Base-by-base conservation (phyloP, 257 asterid species). In the Mitragyna speciosa region DNA sequence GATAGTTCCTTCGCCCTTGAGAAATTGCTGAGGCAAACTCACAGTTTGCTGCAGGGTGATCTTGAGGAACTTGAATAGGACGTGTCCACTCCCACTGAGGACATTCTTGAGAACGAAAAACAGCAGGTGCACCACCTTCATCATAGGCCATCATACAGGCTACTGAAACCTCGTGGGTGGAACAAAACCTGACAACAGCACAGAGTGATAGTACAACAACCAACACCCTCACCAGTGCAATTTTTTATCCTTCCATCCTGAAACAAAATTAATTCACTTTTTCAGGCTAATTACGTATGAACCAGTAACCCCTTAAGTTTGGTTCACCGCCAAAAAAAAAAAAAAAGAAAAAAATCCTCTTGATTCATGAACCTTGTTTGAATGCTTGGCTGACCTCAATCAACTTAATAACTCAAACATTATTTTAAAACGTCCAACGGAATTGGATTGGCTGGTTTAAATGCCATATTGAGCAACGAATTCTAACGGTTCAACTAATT, bases 91-190 rank as follows among this genome's bases (percentile, higher is more conserved):
- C 67, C 93, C 91, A 84, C 30, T 61, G 86, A 76, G 83, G 84
- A 80, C 98, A 92, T 74, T 87, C 90, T 16, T 78, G 84, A n/a
- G 94, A 89, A 49, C 28, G 39, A 20, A 87, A 84, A 71, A 89
- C 91, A 43, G 89, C 88, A 31, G 87, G 85, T 59, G 88, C 88
- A 70, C 97, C 95, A 39, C 97, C 96, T 81, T 84, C 89, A 67
- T 91, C 95, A 69, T 89, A 91, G 61, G 88, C 91, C 87, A 85
- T 86, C 92, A 87, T 87, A 80, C 95, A 92, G 3, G 93, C 90
- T 14, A 82, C 90, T 4, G 95, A 84, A 43, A 86, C 89, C 66
- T 88, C 92, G 71, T 72, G 77, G 81, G 83, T 82, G 43, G 73
- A 83, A 67, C 80, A 68, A 70, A 78, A 71, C 47, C 24, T 30